Conservation (phyloP, 352 stramenopile genomes). For the Globisporangium cederbergense region DNA sequence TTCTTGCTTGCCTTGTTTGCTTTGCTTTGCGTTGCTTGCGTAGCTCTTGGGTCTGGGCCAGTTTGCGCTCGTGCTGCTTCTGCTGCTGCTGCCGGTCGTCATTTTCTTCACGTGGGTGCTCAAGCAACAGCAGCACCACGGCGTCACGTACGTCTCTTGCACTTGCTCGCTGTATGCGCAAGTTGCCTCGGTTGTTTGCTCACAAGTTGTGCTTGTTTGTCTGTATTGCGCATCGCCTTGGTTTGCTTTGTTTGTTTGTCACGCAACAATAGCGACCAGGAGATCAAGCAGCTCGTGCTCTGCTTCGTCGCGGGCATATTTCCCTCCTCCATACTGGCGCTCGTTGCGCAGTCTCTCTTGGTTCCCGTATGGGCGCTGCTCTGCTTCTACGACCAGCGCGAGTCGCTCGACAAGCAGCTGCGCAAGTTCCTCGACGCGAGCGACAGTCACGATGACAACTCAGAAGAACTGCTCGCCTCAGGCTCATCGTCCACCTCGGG, state of each 20-base stretch:
- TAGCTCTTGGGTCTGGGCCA: slow-evolving; percentile 30
- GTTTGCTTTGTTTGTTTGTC: neutral
- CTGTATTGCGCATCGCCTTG: neutral
- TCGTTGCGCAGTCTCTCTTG: slow-evolving; percentile 37
- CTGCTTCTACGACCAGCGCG: slow-evolving; percentile 60
- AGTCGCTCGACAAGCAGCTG: slow-evolving; percentile 40
- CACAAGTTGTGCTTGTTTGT: neutral
- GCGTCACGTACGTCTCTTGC: slow-evolving; percentile 36
- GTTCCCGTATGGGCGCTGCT: slow-evolving; percentile 33
- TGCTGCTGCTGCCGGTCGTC: slow-evolving; percentile 29
- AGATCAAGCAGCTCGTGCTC: slow-evolving; percentile 56
- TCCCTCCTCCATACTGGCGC: slow-evolving; percentile 33
- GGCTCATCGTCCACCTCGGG: neutral
- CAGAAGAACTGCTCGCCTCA: neutral
- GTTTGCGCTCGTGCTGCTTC: slow-evolving; percentile 23
- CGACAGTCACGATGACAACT: neutral
- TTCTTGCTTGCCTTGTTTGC: neutral
- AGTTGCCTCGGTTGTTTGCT: neutral
- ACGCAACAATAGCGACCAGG: slow-evolving; percentile 36
- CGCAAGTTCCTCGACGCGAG: slow-evolving; percentile 23
- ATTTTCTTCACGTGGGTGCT: slow-evolving; percentile 36
- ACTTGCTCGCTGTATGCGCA: neutral
- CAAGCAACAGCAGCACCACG: slow-evolving; percentile 42
- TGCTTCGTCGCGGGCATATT: slow-evolving; percentile 55
- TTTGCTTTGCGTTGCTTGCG: slow-evolving; percentile 4